These are phyloP conservation scores for Xylaria intraflava DNA, from an alignment of 495 filamentous ascomycete genomes.

Conservation along the genomic window DNA sequence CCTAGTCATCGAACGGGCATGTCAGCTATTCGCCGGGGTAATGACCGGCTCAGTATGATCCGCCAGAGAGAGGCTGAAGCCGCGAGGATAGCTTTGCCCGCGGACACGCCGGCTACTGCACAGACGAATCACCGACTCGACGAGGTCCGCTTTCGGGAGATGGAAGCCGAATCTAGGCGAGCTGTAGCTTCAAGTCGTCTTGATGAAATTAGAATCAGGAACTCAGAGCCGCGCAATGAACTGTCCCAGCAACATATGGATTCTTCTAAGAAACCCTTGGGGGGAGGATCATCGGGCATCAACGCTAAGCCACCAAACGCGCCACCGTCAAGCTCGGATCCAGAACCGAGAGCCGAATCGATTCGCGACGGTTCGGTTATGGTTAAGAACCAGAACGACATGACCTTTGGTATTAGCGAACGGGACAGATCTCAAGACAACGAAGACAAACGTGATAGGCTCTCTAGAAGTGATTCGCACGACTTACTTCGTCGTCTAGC, in stretches of 20 bases:
- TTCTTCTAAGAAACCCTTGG: constrained; percentile 7
- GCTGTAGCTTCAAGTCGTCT: constrained; percentile 53
- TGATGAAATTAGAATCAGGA: constrained; percentile 50
- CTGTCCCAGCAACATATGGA: constrained; percentile 17
- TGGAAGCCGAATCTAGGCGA: constrained; percentile 50
- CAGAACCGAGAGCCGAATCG: constrained; percentile 19
- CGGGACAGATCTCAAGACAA: neutral
- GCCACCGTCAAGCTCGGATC: constrained; percentile 28
- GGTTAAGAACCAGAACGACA: constrained; percentile 24
- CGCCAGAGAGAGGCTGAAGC: constrained; percentile 33
- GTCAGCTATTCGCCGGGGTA: constrained; percentile 16
- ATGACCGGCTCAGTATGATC: constrained; percentile 38
- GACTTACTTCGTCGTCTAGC: constrained; percentile 60
- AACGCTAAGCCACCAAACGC: constrained; percentile 16
- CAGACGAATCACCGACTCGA: constrained; percentile 41
- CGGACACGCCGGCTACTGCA: constrained; percentile 2
- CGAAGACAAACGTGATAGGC: neutral
- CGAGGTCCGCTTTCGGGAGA: constrained; percentile 51
- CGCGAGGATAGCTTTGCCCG: constrained; percentile 18
- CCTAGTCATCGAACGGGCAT: constrained; percentile 3
- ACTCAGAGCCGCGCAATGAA: constrained; percentile 36
- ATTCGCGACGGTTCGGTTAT: constrained; percentile 46
- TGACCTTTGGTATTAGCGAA: neutral
- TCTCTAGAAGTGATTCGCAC: constrained; percentile 51
- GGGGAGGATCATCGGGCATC: constrained; percentile 2